Percentiles rank a stretch among this genome's conserved stretches.
Conservation (phyloP, 2,329 filamentous ascomycete species). For the Fusarium piperis region DNA sequence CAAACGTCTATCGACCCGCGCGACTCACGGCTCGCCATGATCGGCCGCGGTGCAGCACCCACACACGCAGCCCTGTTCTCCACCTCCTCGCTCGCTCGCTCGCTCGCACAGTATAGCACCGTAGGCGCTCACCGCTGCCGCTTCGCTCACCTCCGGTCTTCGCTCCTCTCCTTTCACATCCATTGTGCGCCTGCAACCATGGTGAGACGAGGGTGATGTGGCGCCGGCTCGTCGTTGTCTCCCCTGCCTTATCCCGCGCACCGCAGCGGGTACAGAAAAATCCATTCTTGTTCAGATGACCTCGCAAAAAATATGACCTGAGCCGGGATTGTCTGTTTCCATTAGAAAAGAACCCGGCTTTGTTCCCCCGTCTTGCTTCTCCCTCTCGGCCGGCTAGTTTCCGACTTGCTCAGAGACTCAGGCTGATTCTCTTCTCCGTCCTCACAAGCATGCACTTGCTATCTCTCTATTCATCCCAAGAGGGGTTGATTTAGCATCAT, state of each 20-base stretch:
- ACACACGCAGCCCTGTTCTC: slow-evolving; percentile 13
- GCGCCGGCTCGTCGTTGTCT: slow-evolving; percentile 21
- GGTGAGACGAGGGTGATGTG: slow-evolving; percentile 37
- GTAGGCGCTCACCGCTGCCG: slow-evolving; percentile 21
- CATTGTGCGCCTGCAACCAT: slow-evolving; percentile 24
- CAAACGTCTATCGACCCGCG: slow-evolving; percentile 13
- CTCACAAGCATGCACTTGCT: background rate
- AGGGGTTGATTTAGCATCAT: slow-evolving; percentile 34
- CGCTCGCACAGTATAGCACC: background rate
- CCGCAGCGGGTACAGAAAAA: slow-evolving; percentile 31
- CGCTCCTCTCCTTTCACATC: slow-evolving; percentile 1
- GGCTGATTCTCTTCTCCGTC: background rate
- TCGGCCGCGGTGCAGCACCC: slow-evolving; percentile 14
- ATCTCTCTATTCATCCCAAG: background rate
- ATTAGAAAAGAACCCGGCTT: slow-evolving; percentile 1
- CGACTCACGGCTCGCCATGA: slow-evolving; percentile 31
- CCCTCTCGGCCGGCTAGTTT: background rate
- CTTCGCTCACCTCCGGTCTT: slow-evolving; percentile 30
- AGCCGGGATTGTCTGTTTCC: slow-evolving; percentile 18
- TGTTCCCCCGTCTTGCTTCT: background rate
- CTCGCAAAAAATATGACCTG: slow-evolving; percentile 28
- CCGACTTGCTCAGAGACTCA: background rate
- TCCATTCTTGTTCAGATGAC: slow-evolving; percentile 39
- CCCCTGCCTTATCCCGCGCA: slow-evolving; percentile 17
- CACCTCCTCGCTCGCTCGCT: slow-evolving; percentile 4